Evolutionary conservation across 805 yeast species (phyloP).

Genomic region (Wickerhamiella nectarea): DNA sequence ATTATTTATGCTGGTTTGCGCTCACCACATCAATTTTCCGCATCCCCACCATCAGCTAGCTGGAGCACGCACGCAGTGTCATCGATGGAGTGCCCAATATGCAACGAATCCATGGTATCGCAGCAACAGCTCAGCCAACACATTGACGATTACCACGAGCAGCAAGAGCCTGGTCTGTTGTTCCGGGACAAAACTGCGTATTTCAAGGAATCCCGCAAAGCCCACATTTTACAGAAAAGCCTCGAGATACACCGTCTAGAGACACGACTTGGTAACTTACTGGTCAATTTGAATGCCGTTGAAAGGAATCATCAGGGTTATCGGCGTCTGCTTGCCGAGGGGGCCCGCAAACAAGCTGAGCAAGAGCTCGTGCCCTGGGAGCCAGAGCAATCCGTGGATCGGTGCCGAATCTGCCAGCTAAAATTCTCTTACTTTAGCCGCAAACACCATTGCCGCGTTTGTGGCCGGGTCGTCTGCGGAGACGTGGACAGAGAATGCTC

Average conservation of each 20-base stretch:
- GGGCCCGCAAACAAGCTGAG: conserved; percentile 30
- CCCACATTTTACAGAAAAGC: conserved; percentile 35
- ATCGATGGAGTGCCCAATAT: conserved; percentile 49
- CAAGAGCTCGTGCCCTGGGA: conserved; percentile 52
- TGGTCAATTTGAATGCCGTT: conserved; percentile 17
- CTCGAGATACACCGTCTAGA: conserved; percentile 46
- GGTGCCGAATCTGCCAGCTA: conserved; percentile 52
- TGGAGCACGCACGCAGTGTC: too few species aligned
- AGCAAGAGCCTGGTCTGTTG: conserved; percentile 26
- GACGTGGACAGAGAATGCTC: conserved; percentile 53
- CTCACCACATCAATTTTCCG: too few species aligned
- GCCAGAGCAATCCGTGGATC: conserved; percentile 32
- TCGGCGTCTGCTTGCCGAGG: conserved; percentile 6
- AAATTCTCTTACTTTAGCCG: conserved; percentile 45
- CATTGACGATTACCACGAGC: conserved; percentile 50
- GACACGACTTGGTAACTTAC: conserved; percentile 35
- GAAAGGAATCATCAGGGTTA: conserved; percentile 20
- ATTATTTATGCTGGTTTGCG: neutral
- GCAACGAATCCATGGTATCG: conserved; percentile 44
- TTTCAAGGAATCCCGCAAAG: conserved; percentile 33
- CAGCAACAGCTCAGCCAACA: conserved; percentile 46
- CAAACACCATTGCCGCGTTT: conserved; percentile 83
- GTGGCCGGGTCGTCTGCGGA: conserved; percentile 76
- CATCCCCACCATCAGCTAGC: too few species aligned
- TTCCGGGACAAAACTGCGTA: conserved; percentile 32